Evolutionary conservation across 2,329 filamentous ascomycete genomes (phyloP), one percentile per base, ranked within the genome.

Genomic region (Cercospora canescens): DNA sequence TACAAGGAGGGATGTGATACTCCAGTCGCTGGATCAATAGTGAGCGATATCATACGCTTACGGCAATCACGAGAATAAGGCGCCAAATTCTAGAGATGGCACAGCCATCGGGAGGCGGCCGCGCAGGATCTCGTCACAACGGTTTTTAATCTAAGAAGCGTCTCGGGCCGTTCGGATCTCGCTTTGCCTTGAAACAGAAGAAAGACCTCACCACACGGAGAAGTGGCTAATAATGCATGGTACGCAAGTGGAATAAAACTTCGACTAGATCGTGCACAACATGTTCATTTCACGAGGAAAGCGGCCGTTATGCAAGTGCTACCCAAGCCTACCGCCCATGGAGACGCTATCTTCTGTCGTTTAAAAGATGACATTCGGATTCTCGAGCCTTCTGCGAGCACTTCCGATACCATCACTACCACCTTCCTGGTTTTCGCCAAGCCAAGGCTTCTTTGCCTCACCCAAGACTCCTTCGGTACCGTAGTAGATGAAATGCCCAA

Each of bases 361-460:
- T 58, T 74, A 81, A 64, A 81, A 76, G 65, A 80, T 73, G 7
- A 74, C 78, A 61, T 73, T 73, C 5, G 79, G 79, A 34, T 76
- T 76, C 72, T 81, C 78, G 24, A 80, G 71, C 66, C 77, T 91
- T 72, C 89, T 85, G 85, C 92, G 95, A 57, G 94, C 94, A 3
- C 93, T 97, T 6, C 94, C 94, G 66, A 96, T 79, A 2, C 94
- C 94, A 16, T 87, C 87, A 59, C 94, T 85, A 39, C 94, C 94
- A 1, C 82, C 85, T 78, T 94, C 91, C 84, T 99, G 95, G 77
- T 93, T 89, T 65, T 88, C 86, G 1, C 94, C 94, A 60, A 99
- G 82, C 95, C 95, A 99, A 18, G 95, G 95, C 86, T 99, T 99
- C 83, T 89, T 88, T 61, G 91, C 89, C 79, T 98, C 95, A 34